Conservation (phyloP, 345 rosid species). For the Syzygium aqueum region DNA sequence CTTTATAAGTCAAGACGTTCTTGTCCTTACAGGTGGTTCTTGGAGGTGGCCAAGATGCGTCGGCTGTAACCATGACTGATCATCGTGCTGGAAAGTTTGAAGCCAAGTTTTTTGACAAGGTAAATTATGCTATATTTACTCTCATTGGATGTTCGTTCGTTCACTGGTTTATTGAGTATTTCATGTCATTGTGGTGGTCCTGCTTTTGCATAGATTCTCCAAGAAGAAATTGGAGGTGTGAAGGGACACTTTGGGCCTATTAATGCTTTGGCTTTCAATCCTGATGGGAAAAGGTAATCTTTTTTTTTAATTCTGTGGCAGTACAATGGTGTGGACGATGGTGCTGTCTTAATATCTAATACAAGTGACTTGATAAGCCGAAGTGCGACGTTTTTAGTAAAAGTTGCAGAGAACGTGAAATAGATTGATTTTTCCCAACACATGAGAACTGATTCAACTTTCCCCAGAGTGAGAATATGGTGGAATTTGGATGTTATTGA, state of each 20-base stretch:
- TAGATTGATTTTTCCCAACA: background rate
- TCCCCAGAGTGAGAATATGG: background rate
- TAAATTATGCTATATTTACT: slow-evolving; percentile 1
- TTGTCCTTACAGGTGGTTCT: slow-evolving; percentile 60
- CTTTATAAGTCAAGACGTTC: background rate
- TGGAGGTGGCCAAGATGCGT: slow-evolving; percentile 99
- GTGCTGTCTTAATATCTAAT: background rate
- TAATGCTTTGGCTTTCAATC: slow-evolving; percentile 91
- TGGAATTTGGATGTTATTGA: background rate
- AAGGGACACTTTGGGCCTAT: slow-evolving; percentile 99
- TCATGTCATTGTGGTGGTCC: background rate
- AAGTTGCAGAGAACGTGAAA: background rate
- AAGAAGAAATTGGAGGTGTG: slow-evolving; percentile 92
- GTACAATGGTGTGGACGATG: background rate
- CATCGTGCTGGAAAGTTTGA: slow-evolving; percentile 98
- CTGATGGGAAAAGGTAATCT: slow-evolving; percentile 83
- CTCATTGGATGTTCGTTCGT: background rate
- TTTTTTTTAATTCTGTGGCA: background rate
- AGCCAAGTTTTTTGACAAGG: slow-evolving; percentile 90
- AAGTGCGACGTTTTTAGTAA: background rate
- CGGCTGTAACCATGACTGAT: slow-evolving; percentile 92
- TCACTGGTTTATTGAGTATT: background rate
- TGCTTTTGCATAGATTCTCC: slow-evolving; percentile 40
- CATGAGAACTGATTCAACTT: background rate
- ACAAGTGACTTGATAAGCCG: background rate